Evolutionary conservation across 2,329 filamentous ascomycete species (phyloP), one percentile per base, ranked within the genome.

Genomic region (Monilinia fructigena): DNA sequence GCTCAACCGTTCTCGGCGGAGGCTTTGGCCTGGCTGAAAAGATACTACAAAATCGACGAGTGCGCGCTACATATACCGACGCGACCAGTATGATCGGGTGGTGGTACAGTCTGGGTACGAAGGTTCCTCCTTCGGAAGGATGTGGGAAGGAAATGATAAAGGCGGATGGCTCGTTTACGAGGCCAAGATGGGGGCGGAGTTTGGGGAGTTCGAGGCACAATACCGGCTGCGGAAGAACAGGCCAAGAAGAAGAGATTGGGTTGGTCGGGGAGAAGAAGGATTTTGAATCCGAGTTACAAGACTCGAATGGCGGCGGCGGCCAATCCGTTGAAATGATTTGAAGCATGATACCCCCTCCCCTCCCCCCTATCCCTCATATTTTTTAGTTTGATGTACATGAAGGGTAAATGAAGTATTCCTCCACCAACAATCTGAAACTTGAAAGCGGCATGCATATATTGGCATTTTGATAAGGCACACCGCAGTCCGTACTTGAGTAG

Each of bases 81-180:
- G 88, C 63, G 96, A 99, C 77, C 95, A 98, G 76, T 99, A 98
- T 77, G 90, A 93, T 70, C 89, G 95, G 55, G 87, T 96, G 7
- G 92, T 99, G 1, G 93, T 20, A 95, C 91, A 0, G 94, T 94
- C 0, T 91, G 86, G 73, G 86, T 94, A 42, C 85, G 92, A 58
- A 84, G 82, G 66, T 84, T 78, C 60, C 78, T 87, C 12, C 82
- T 91, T 68, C 87, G 87, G 71, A 85, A 85, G 67, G 93, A 99
- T 77, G 90, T 99, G 6, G 93, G 94, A 3, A 93, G 68, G 90
- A 96, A 77, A 96, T 99, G 93, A 79, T 99, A 69, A 91, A 87
- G 79, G 83, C 81, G 28, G 0, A 79, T 96, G 70, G 95, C 94
- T 52, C 92, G 2, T 95, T 3, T 99, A 98, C 76, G 95, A 98